phyloP scores from a whole-genome alignment of 2,329 filamentous ascomycete species.

The Epichloe baconii region DNA sequence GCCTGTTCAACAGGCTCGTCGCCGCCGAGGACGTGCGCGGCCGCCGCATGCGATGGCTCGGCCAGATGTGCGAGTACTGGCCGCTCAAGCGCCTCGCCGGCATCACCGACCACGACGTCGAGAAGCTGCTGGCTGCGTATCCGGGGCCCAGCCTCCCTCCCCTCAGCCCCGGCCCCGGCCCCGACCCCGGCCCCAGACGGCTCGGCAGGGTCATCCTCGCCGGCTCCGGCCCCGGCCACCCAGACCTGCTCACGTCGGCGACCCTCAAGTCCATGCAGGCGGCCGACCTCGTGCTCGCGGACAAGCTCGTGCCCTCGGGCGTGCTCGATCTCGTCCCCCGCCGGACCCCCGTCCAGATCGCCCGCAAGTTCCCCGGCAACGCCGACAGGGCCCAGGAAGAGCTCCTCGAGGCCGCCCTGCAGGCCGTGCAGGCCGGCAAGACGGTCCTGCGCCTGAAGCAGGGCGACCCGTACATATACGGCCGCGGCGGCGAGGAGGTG shows the following conservation, averaged over 20 bases:
- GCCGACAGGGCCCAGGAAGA: conserved; percentile 89
- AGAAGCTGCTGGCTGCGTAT: conserved; percentile 64
- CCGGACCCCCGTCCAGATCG: conserved; percentile 78
- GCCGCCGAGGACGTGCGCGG: conserved; percentile 40
- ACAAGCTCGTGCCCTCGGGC: conserved; percentile 73
- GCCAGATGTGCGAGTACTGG: conserved; percentile 98
- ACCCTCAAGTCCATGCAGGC: conserved; percentile 63
- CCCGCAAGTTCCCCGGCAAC: conserved; percentile 94
- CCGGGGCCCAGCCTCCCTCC: conserved; percentile 22
- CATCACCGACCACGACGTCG: conserved; percentile 69
- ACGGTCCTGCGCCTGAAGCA: conserved; percentile 87
- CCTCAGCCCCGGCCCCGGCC: conserved; percentile 40
- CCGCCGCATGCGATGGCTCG: conserved; percentile 80
- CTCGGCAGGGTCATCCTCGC: conserved; percentile 72
- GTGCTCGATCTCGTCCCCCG: conserved; percentile 85
- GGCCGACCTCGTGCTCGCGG: conserved; percentile 69
- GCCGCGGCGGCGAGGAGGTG: conserved; percentile 85
- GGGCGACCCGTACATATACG: conserved; percentile 93
- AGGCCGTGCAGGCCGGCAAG: conserved; percentile 51
- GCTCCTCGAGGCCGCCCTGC: conserved; percentile 64
- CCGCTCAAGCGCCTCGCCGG: conserved; percentile 69
- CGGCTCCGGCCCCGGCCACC: conserved; percentile 84
- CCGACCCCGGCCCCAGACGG: conserved; percentile 40
- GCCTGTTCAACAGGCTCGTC: conserved; percentile 75
- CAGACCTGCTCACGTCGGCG: conserved; percentile 75